A percentile compares a stretch with the other conserved stretches of the same genome.
Evolutionary conservation across 768 basidiomycete species (phyloP).

Genomic region (Pleurotus tuber-regium): DNA sequence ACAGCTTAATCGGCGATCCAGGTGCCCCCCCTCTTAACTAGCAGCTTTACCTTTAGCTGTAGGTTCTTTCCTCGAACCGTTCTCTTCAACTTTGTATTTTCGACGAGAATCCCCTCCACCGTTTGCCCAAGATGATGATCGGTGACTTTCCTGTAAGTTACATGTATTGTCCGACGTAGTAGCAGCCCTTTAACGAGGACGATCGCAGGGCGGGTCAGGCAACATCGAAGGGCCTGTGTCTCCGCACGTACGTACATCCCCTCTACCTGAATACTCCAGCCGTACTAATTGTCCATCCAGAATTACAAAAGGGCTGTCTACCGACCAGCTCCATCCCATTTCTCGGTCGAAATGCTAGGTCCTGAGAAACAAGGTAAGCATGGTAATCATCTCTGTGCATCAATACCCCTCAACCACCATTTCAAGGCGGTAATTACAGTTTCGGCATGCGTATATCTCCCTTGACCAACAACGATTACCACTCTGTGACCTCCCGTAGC

Average conservation of each 20-base stretch:
- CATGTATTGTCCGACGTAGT: too few species aligned
- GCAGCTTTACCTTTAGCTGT: not conserved
- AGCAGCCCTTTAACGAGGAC: too few species aligned
- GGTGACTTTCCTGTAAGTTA: slow-evolving; percentile 9
- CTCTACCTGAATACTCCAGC: not conserved
- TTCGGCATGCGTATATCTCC: slow-evolving; percentile 65
- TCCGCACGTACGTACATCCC: slow-evolving; percentile 20
- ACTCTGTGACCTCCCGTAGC: slow-evolving; percentile 34
- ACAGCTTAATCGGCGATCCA: not conserved
- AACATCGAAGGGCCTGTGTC: slow-evolving; percentile 22
- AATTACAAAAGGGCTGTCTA: slow-evolving; percentile 61
- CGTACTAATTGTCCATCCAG: slow-evolving; percentile 28
- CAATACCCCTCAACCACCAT: slow-evolving; percentile 9
- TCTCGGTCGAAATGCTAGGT: slow-evolving; percentile 55
- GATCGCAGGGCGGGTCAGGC: slow-evolving; percentile 20
- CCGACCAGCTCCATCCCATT: slow-evolving; percentile 56
- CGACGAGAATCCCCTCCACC: not conserved
- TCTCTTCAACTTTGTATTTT: not conserved
- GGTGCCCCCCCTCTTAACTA: slow-evolving; percentile 5
- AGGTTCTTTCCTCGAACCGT: not conserved
- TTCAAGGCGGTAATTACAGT: slow-evolving; percentile 47
- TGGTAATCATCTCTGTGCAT: not conserved
- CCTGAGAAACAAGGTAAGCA: slow-evolving; percentile 54
- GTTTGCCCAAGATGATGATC: slow-evolving; percentile 10
- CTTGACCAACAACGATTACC: slow-evolving; percentile 24